Base-by-base conservation (phyloP, 345 rosid genomes). In the Gossypium ekmanianum region DNA sequence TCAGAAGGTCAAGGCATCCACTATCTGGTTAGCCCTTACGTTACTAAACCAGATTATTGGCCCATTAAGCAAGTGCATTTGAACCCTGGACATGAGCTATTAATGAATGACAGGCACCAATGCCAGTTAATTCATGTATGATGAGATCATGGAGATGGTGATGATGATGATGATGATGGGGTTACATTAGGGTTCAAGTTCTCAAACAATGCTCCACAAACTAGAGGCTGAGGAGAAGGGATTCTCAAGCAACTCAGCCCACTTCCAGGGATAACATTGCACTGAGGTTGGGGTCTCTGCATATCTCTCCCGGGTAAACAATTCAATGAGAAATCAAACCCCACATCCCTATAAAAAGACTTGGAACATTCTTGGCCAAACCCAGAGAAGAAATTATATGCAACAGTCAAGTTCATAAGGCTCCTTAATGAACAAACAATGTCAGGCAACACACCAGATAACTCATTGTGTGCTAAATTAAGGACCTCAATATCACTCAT, bases 371-470 rank as follows among this genome's bases (percentile, higher is more conserved):
- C 88, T 22, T 86, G 88, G 79, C 94, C 90, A 71, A 92, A 79
- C 84, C 94, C 97, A 41, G 98, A 92, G 80, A 92, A 87, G 94
- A 94, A 94, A 78, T 94, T 92, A 79, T 83, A 94, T 7, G 98
- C 80, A 51, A 91, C 94, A 2, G 94, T 90, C 67, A 94, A 84
- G 79, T 91, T 94, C 71, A 84, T 12, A 12, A 94, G 76, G 52
- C 82, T 90, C 72, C 74, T 84, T 68, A 90, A 75, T 5, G 97
- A 82, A 72, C 98, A 94, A 41, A 94, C 86, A 59, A 83, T 22
- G 64, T 88, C 95, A 0, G 97, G 91, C 22, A 94, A 75, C 17
- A 72, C 86, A 8, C 97, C 98, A 27, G 98, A 86, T 9, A 94
- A 87, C 84, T 72, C 77, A 67, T 94, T 94, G 75, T 94, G 97